A percentile compares a stretch with the other conserved stretches of the same genome.
Conservation (phyloP, 225 moss, liverwort and hornwort species). For the Marchantia polymorpha region DNA sequence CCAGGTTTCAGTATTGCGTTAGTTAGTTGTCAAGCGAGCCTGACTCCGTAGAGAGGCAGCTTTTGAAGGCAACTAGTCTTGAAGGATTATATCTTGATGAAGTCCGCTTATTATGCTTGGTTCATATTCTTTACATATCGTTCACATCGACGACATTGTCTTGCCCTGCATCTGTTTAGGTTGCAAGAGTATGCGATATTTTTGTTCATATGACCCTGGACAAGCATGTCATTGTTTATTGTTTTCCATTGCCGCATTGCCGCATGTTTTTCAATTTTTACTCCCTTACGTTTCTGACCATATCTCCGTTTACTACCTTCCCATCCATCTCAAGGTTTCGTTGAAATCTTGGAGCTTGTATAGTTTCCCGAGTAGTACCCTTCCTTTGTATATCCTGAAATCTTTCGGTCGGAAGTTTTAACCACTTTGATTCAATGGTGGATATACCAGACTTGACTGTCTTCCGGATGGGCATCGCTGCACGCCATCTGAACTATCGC, state of each 20-base stretch:
- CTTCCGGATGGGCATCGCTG: constrained; percentile 61
- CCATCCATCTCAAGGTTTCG: constrained; percentile 29
- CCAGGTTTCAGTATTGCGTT: not conserved
- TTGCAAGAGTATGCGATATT: not conserved
- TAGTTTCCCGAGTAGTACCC: constrained; percentile 14
- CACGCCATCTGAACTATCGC: constrained; percentile 51
- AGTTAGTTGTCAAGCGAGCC: not conserved
- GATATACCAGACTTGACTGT: constrained; percentile 82
- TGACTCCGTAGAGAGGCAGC: not conserved
- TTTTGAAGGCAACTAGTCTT: no score
- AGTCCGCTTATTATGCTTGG: not conserved
- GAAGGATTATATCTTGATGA: not conserved
- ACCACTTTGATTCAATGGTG: constrained; percentile 60
- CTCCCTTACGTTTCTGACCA: not conserved
- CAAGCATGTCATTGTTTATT: not conserved
- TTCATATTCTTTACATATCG: not conserved
- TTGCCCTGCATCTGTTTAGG: not conserved
- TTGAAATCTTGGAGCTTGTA: constrained; percentile 40
- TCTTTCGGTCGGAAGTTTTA: constrained; percentile 23
- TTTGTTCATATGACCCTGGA: not conserved
- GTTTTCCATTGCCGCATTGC: not conserved
- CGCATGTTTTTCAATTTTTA: not conserved
- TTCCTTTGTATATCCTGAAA: not conserved
- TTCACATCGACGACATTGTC: not conserved
- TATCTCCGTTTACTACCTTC: not conserved